Evolutionary conservation across 768 basidiomycete genomes (phyloP), one percentile per base, ranked within the genome.

Genomic region (Termitomyces sp.): DNA sequence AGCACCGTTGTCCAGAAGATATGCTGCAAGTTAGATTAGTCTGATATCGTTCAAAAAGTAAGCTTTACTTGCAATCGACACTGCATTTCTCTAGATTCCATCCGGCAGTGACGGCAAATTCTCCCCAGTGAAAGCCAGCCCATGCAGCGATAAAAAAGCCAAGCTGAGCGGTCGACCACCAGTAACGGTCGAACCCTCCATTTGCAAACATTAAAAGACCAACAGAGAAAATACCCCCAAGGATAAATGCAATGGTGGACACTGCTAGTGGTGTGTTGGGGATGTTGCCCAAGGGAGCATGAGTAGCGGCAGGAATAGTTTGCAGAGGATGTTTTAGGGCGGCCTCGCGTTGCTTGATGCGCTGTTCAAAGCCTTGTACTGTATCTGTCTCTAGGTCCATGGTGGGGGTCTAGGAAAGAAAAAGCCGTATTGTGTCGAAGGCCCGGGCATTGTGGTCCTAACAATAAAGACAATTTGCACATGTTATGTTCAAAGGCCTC

Each of bases 71-170:
- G 96, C 97, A 98, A 66, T 94, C 91, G 7, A 97, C 83, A 56
- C 86, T 91, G 65, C 94, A 89, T 72, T 95, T 97, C 50, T 89
- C 88, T 38, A 87, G 73, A 69, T 98, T 98, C 89, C 92, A 98
- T 22, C 92, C 92, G 0, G 95, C 95, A 7, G 97, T 97, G 4
- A 95, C 93, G 35, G 88, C 89, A 64, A 94, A 98, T 68, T 99
- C 97, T 12, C 82, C 84, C 84, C 93, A 89, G 64, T 99, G 97
- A 69, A 99, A 99, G 33, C 78, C 74, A 0, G 91, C 79, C 90
- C 92, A 93, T 5, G 87, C 78, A 32, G 88, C 84, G 38, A 91
- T 58, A 68, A 94, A 98, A 68, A 91, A 85, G 0, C 89, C 92
- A 2, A 97, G 76, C 63, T 89, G 89, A 53, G 83, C 82, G 25